A percentile compares a stretch with the other conserved stretches of the same genome.
phyloP scores from a whole-genome alignment of 331 rosid genomes.

The Pyrus hybrid region DNA sequence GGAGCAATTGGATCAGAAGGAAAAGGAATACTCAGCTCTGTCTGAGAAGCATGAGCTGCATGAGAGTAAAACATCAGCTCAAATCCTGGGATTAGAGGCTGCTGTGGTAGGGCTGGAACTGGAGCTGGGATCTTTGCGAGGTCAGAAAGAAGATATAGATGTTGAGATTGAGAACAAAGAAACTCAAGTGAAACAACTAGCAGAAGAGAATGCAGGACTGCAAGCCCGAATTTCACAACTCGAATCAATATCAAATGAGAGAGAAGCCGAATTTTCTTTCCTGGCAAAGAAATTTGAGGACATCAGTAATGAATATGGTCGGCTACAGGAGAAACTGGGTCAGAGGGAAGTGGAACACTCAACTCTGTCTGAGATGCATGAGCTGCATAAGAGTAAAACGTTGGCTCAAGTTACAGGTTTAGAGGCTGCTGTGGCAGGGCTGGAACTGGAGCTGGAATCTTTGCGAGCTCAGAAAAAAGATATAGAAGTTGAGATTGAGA shows the following conservation, averaged over 20 bases:
- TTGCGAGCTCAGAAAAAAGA: too few relatives aligned
- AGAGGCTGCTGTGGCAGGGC: too few relatives aligned
- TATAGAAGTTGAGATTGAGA: too few relatives aligned
- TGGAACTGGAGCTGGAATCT: too few relatives aligned
- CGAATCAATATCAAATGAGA: slow-evolving; percentile 38
- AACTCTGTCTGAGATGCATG: too few relatives aligned
- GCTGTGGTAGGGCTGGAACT: slow-evolving; percentile 30
- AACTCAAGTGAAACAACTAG: slow-evolving; percentile 20
- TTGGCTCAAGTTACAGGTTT: too few relatives aligned
- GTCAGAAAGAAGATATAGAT: slow-evolving; percentile 34
- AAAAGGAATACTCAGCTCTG: slow-evolving; percentile 41
- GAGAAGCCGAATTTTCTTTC: slow-evolving; percentile 47
- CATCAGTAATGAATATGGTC: slow-evolving; percentile 25
- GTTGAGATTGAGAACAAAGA: too few relatives aligned
- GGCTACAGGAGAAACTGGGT: too few relatives aligned
- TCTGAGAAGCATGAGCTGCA: slow-evolving; percentile 37
- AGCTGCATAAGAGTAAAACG: too few relatives aligned
- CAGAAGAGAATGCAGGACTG: slow-evolving; percentile 39
- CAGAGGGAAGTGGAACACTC: too few relatives aligned
- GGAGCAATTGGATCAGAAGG: slow-evolving; percentile 49
- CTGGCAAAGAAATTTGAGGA: slow-evolving; percentile 36
- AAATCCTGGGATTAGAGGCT: slow-evolving; percentile 35
- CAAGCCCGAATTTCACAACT: slow-evolving; percentile 45
- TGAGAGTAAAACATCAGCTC: slow-evolving; percentile 36
- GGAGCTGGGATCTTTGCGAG: slow-evolving; percentile 33